These are phyloP conservation scores for Coprinopsis strossmayeri DNA, from an alignment of 768 basidiomycete genomes.

Conservation along the genomic window DNA sequence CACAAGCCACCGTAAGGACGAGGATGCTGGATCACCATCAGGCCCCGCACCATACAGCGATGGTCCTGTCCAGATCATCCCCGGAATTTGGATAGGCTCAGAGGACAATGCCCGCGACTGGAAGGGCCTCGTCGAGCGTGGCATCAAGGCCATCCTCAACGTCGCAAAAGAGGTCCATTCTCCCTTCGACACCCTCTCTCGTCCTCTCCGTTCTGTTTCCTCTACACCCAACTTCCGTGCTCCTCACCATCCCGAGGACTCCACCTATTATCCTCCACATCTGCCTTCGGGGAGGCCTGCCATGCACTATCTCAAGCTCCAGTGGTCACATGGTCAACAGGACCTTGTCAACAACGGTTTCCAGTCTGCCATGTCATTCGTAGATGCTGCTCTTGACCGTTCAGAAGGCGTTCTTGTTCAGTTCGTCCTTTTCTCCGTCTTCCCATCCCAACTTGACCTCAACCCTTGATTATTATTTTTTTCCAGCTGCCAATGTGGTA, in stretches of 20 bases:
- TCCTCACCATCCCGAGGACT: constrained; percentile 26
- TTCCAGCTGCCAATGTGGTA: constrained; percentile 85
- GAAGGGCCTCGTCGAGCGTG: constrained; percentile 57
- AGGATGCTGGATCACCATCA: constrained; percentile 46
- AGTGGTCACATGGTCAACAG: constrained; percentile 92
- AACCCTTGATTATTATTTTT: constrained; percentile 16
- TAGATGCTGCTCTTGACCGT: constrained; percentile 68
- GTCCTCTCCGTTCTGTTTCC: constrained; percentile 50
- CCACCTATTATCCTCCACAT: constrained; percentile 65
- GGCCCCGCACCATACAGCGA: constrained; percentile 65
- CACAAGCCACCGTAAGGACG: constrained; percentile 57
- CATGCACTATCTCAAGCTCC: constrained; percentile 84
- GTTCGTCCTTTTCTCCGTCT: constrained; percentile 39
- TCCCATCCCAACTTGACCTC: too few relatives aligned
- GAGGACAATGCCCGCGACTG: constrained; percentile 90
- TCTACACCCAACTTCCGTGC: constrained; percentile 64
- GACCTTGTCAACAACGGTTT: constrained; percentile 80
- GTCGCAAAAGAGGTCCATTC: constrained; percentile 87
- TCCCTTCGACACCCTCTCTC: constrained; percentile 51
- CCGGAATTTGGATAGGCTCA: constrained; percentile 84
- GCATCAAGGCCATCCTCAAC: constrained; percentile 80
- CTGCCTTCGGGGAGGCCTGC: constrained; percentile 62
- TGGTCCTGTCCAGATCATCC: constrained; percentile 81
- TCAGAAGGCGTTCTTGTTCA: constrained; percentile 81
- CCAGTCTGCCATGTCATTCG: constrained; percentile 72